These are phyloP conservation scores for Ophiostoma triangulosporum DNA, from an alignment of 2,329 filamentous ascomycete genomes.

Conservation along the genomic window DNA sequence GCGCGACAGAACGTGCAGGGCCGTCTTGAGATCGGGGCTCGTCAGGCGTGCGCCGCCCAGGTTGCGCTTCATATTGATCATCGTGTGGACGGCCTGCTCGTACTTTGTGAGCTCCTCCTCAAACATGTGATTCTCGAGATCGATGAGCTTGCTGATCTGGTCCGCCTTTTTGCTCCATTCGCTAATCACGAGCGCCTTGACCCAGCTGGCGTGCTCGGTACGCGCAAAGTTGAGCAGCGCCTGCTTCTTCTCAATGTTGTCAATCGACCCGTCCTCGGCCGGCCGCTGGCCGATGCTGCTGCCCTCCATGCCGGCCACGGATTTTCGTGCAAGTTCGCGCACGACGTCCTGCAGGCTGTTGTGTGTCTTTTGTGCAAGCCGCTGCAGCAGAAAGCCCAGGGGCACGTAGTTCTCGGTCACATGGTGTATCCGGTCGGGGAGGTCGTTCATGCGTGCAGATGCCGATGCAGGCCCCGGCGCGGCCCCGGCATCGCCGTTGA, in stretches of 20 bases:
- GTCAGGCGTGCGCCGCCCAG: conserved; percentile 63
- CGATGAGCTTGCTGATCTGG: conserved; percentile 76
- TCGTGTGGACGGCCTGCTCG: conserved; percentile 42
- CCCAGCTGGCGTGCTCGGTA: conserved; percentile 71
- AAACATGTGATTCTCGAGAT: conserved; percentile 61
- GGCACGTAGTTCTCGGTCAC: conserved; percentile 66
- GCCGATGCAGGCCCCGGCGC: background rate
- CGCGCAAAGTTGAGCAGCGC: conserved; percentile 65
- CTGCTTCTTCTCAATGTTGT: conserved; percentile 65
- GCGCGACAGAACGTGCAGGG: conserved; percentile 69
- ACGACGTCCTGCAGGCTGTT: conserved; percentile 62
- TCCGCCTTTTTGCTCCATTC: conserved; percentile 76
- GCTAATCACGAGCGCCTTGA: conserved; percentile 80
- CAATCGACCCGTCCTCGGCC: conserved; percentile 46
- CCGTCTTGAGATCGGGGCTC: conserved; percentile 83
- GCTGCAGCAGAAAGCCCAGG: conserved; percentile 58
- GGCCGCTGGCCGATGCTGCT: conserved; percentile 31
- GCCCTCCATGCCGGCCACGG: conserved; percentile 31
- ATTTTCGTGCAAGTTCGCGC: conserved; percentile 54
- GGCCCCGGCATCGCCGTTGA: background rate
- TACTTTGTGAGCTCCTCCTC: conserved; percentile 49
- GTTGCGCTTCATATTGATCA: conserved; percentile 61
- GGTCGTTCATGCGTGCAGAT: conserved; percentile 33
- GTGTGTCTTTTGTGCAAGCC: conserved; percentile 73
- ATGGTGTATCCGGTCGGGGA: conserved; percentile 52